Base-by-base conservation (phyloP, 2,329 filamentous ascomycete species). In the Aspergillus udagawae region DNA sequence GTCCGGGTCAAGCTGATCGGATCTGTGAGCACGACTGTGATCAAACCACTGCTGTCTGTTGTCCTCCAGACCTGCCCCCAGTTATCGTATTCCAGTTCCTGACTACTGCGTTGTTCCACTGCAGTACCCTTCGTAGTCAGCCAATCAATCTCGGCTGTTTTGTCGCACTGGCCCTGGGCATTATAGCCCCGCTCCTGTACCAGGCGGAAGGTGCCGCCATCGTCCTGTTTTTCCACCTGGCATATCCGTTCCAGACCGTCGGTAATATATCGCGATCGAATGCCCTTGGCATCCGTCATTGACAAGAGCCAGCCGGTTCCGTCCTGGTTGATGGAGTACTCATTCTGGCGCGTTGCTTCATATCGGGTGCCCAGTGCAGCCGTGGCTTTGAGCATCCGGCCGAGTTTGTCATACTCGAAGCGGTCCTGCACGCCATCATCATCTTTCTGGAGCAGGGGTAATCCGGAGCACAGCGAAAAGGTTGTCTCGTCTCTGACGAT, bases 41-140 rank as follows among this genome's bases (percentile, higher is more conserved):
- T 49, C 1, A 41, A 6, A 23, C 61, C 61, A 35, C 35, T 55
- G 51, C 25, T 55, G 6, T 58, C 14, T 1, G 52, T 61, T 1
- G 47, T 20, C 52, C 79, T 76, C 62, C 74, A 54, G 20, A 57
- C 48, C 21, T 57, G 42, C 0, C 49, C 57, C 57, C 57, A 60
- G 21, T 55, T 17, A 47, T 60, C 52, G 42, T 54, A 60, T n/a
- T 51, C 49, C 23, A 57, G 27, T 4, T 21, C 12, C 8, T 21
- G 47, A 1, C 20, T 54, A 6, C 4, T 52, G 2, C 48, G 41
- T 32, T 79, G 7, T 28, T 50, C 28, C n/a, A 10, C 28, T n/a
- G 44, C 53, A 2, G 2, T 10, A 3, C 10, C 35, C 1, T 41
- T 38, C 3, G 82, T 84, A 61, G 25, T 21, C 27, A 58, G 49